Evolutionary conservation across 192 early-diverging fungal genomes (phyloP).

Genomic region (Backusella tarrabulga): DNA sequence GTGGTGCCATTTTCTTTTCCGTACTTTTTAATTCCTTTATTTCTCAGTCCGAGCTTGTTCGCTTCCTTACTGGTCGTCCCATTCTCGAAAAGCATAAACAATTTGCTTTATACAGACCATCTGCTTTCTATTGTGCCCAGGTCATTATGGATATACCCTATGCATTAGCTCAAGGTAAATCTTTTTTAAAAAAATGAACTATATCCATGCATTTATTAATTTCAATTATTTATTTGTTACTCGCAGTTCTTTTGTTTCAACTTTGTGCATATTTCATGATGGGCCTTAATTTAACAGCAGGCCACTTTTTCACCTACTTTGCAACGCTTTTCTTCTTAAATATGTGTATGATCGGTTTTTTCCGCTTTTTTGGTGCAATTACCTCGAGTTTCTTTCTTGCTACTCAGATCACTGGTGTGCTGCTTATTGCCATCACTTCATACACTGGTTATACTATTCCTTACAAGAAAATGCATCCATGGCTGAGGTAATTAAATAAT

Average conservation of each 20-base stretch:
- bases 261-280: slow-evolving; percentile 62
- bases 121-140: slow-evolving; percentile 55
- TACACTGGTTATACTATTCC: slow-evolving; percentile 68
- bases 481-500: slow-evolving; percentile 15
- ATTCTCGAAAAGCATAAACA: slow-evolving; percentile 78
- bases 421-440: slow-evolving; percentile 49
- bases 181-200: slow-evolving; percentile 41
- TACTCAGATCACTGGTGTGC: slow-evolving; percentile 48
- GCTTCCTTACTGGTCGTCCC: slow-evolving; percentile 66
- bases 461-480: slow-evolving; percentile 54
- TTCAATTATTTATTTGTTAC: slow-evolving; percentile 12
- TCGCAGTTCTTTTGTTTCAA: slow-evolving; percentile 56
- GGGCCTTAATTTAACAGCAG: slow-evolving; percentile 11
- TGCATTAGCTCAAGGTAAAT: slow-evolving; percentile 35
- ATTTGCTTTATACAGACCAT: slow-evolving; percentile 64
- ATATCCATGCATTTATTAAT: slow-evolving; percentile 49
- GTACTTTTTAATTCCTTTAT: slow-evolving; percentile 52
- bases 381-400: slow-evolving; percentile 51
- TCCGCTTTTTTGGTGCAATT: slow-evolving; percentile 56
- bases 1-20: slow-evolving; percentile 72
- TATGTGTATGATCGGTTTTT: slow-evolving; percentile 56
- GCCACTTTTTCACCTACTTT: slow-evolving; percentile 54
- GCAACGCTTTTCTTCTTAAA: slow-evolving; percentile 50
- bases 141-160: slow-evolving; percentile 52
- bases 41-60: slow-evolving; percentile 71